phyloP scores from a whole-genome alignment of 768 basidiomycete genomes.

The Rhizopogon salebrosus region DNA sequence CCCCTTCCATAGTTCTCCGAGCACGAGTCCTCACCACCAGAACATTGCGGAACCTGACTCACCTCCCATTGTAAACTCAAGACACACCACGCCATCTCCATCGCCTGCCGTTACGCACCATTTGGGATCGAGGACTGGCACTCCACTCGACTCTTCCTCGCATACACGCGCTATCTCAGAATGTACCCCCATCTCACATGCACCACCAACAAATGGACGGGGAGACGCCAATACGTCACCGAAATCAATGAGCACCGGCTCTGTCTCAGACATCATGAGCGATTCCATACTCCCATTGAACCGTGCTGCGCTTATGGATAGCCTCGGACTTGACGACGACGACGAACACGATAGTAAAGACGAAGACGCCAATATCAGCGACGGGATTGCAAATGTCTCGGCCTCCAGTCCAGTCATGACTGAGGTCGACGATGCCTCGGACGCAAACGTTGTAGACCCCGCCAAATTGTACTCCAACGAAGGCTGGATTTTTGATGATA shows the following conservation, averaged over 20 bases:
- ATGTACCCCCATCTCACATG: neutral
- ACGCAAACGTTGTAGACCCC: neutral
- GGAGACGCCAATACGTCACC: neutral
- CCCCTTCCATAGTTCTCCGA: neutral
- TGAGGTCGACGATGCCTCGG: neutral
- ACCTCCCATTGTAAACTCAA: neutral
- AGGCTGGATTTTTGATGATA: neutral
- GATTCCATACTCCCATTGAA: neutral
- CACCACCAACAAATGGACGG: neutral
- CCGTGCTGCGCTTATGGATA: conserved; percentile 1
- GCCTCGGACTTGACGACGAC: conserved; percentile 3
- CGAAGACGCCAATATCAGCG: neutral
- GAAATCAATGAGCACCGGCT: neutral
- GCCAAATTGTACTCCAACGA: neutral
- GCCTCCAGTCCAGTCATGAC: neutral
- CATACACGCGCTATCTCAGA: conserved; percentile 1
- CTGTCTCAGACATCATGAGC: neutral
- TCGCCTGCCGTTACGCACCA: neutral
- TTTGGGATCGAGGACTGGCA: too few relatives aligned
- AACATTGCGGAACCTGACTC: neutral
- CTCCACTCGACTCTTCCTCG: conserved; percentile 10
- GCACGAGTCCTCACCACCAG: too few relatives aligned
- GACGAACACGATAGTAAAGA: neutral
- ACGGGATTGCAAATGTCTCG: neutral
- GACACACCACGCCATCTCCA: neutral